Evolutionary conservation across 2,329 filamentous ascomycete species (phyloP), one percentile per base, ranked within the genome.

Genomic region (Xylariomycetidae sp.): DNA sequence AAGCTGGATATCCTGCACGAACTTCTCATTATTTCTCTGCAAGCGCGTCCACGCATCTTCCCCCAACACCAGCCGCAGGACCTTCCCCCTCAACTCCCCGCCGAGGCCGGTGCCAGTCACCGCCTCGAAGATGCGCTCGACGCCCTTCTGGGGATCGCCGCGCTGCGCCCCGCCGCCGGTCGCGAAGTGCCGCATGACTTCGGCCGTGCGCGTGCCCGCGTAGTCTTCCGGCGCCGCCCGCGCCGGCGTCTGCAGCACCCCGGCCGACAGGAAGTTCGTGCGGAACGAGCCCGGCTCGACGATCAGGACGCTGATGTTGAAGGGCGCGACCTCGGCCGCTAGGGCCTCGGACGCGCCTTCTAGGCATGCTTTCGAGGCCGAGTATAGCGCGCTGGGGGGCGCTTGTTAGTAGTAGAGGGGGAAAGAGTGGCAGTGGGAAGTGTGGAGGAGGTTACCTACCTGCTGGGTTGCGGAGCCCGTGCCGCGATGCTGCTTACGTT

Each of bases 261-360:
- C 45, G n/a, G n/a, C n/a, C n/a, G n/a, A n/a, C 2, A 62, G 44
- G 43, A 67, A 66, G 13, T 61, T 59, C 2, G 64, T 67, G 2
- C 61, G 52, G 46, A 65, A 66, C 1, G 50, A 56, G 1, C 64
- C 64, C 0, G 63, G 64, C 42, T 66, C 60, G 2, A 67, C 59
- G 18, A 67, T 49, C 6, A 67, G 42, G 2, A 65, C 56, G 2
- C 46, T 31, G 19, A 67, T 52, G 8, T 50, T 50, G 34, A 66
- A 58, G 0, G 49, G 40, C 5, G 48, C 47, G 1, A 66, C 45
- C 35, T 67, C 64, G 2, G 36, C 34, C 1, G 57, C 49, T 1
- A 67, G 42, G 0, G 57, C 47, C 35, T 66, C 63, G 0, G 58
- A 59, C 10, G 58, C 24, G 1, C 56, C 61, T 40, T 67, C 64